These are phyloP conservation scores for Fusarium solani-melongenae DNA, from an alignment of 2,329 filamentous ascomycete species.

Conservation along the genomic window DNA sequence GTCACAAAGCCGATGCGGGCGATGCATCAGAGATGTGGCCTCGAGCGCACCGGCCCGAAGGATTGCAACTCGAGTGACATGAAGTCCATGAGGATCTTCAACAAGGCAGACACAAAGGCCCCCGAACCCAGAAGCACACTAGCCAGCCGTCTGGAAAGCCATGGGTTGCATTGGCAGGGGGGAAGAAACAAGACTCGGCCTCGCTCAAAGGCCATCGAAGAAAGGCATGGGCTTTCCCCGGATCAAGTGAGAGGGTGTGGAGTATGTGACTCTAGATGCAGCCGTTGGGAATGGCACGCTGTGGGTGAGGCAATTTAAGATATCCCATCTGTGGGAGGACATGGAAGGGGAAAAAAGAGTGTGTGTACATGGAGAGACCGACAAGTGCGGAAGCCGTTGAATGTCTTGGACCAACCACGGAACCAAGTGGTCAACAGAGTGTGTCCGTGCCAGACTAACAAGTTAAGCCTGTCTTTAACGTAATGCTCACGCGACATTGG, in stretches of 20 bases:
- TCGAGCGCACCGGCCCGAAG: background rate
- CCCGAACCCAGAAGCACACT: background rate
- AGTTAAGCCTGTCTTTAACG: background rate
- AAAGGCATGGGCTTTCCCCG: background rate
- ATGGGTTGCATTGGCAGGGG: background rate
- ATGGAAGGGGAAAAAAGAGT: background rate
- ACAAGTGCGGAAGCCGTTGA: background rate
- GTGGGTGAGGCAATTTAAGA: background rate
- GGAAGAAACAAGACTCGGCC: background rate
- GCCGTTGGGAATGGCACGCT: background rate
- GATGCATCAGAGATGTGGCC: background rate
- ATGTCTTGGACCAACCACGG: background rate
- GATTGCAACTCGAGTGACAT: background rate
- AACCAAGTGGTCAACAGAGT: background rate
- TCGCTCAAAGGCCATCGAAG: background rate
- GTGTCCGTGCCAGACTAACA: background rate
- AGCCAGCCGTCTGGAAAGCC: background rate
- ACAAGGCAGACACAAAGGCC: background rate
- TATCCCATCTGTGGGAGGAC: background rate
- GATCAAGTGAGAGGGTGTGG: constrained; percentile 1
- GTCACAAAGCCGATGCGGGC: background rate
- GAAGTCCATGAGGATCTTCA: background rate
- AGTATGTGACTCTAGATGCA: background rate
- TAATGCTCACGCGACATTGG: background rate
- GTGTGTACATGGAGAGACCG: background rate